Percentiles rank a stretch among this genome's conserved stretches.
Conservation (phyloP, 768 basidiomycete genomes). For the Agaricus sinodeliciosus region DNA sequence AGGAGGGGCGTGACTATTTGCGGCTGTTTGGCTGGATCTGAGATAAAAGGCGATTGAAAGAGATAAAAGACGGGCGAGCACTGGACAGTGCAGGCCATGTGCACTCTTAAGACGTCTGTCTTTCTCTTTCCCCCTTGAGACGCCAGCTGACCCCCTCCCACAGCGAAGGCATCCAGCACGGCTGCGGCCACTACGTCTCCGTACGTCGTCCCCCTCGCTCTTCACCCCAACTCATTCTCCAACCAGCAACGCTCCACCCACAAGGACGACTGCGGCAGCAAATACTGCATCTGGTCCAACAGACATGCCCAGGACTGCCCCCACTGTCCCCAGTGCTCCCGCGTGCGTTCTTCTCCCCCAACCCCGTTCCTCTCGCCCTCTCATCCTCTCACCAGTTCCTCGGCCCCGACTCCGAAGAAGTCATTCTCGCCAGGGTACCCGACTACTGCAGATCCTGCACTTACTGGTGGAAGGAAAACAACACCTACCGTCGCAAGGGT, state of each 20-base stretch:
- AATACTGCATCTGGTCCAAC: constrained; percentile 31
- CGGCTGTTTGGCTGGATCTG: constrained; percentile 6
- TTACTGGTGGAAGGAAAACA: constrained; percentile 48
- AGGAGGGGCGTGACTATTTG: constrained; percentile 13
- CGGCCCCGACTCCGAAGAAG: constrained; percentile 66
- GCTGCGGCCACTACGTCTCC: constrained; percentile 76
- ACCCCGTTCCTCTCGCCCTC: neutral
- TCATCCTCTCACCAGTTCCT: constrained; percentile 41
- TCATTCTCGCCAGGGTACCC: constrained; percentile 39
- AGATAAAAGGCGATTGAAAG: constrained; percentile 10
- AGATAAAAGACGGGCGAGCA: constrained; percentile 12
- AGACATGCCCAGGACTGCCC: constrained; percentile 28
- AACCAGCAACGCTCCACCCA: constrained; percentile 41
- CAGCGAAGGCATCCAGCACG: constrained; percentile 71
- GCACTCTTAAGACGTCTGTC: constrained; percentile 50
- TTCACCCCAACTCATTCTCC: constrained; percentile 11
- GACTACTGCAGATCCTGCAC: constrained; percentile 54
- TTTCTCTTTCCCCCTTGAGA: neutral
- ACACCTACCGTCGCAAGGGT: constrained; percentile 32
- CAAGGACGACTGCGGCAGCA: constrained; percentile 50
- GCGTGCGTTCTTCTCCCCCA: constrained; percentile 25
- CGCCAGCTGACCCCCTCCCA: constrained; percentile 16
- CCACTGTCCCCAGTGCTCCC: constrained; percentile 36
- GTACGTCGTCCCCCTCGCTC: constrained; percentile 29
- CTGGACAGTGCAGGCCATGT: constrained; percentile 29